phyloP scores from a whole-genome alignment of 2,329 filamentous ascomycete species.

The Penicillium sp. region DNA sequence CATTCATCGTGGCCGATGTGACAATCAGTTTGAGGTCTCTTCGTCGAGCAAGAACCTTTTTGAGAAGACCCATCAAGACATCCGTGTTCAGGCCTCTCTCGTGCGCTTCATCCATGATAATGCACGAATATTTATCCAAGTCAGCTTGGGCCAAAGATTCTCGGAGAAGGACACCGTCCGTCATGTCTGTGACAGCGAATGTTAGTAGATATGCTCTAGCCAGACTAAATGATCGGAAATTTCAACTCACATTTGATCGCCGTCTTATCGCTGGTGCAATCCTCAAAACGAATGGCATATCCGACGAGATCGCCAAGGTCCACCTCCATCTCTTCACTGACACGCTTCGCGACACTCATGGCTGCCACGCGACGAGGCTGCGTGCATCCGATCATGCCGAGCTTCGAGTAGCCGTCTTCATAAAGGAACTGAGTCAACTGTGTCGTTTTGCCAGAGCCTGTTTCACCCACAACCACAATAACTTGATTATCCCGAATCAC shows the following conservation, averaged over 20 bases:
- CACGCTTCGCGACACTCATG: slow-evolving; percentile 98
- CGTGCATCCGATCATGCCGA: slow-evolving; percentile 93
- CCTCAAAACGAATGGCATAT: slow-evolving; percentile 97
- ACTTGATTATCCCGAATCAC: slow-evolving; percentile 98
- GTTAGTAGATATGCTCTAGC: slow-evolving; percentile 17
- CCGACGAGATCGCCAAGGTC: slow-evolving; percentile 85
- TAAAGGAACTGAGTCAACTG: slow-evolving; percentile 95
- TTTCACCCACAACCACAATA: slow-evolving; percentile 94
- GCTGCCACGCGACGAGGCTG: slow-evolving; percentile 95
- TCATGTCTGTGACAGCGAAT: slow-evolving; percentile 70
- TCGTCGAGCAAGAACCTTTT: slow-evolving; percentile 89
- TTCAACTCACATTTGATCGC: slow-evolving; percentile 76
- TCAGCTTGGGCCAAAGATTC: slow-evolving; percentile 93
- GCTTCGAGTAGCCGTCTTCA: slow-evolving; percentile 89
- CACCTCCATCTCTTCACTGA: slow-evolving; percentile 98
- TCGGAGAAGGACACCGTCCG: slow-evolving; percentile 89
- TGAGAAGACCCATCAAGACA: slow-evolving; percentile 95
- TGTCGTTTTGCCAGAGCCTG: slow-evolving; percentile 96
- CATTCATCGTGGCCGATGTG: slow-evolving; percentile 98
- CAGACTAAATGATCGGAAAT: background rate
- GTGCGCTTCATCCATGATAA: slow-evolving; percentile 99
- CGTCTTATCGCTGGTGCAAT: slow-evolving; percentile 95
- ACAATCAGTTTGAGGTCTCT: slow-evolving; percentile 95
- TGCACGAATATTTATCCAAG: slow-evolving; percentile 93
- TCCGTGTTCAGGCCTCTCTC: slow-evolving; percentile 96